phyloP scores from a whole-genome alignment of 2,329 filamentous ascomycete genomes.

The Penicillium sp. region DNA sequence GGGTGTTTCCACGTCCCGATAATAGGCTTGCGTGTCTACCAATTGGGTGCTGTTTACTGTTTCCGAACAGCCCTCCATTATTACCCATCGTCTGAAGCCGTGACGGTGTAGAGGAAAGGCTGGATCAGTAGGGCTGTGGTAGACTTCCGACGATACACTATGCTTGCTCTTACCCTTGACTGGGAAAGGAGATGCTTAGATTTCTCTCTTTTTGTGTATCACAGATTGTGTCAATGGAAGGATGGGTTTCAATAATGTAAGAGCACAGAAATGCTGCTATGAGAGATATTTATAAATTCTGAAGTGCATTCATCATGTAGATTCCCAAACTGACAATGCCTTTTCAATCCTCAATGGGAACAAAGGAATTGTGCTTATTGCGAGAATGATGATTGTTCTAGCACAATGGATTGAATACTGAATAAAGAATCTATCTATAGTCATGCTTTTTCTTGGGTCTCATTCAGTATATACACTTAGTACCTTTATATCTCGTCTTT shows the following conservation, averaged over 20 bases:
- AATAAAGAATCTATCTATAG: neutral
- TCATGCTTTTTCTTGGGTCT: neutral
- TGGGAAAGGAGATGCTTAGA: neutral
- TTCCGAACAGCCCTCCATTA: neutral
- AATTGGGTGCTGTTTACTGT: neutral
- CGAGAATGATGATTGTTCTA: neutral
- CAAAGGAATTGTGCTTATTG: neutral
- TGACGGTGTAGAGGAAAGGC: neutral
- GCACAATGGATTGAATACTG: neutral
- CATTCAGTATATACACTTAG: neutral
- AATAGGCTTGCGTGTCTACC: neutral
- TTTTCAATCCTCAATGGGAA: neutral
- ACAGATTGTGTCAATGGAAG: no score
- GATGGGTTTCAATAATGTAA: no score
- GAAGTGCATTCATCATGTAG: neutral
- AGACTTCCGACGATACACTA: neutral
- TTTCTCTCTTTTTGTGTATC: neutral
- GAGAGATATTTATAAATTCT: neutral
- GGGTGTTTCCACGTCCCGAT: slow-evolving; percentile 17
- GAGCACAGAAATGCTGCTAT: no score
- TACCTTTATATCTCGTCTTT: neutral
- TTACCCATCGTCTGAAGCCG: neutral
- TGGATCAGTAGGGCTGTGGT: neutral
- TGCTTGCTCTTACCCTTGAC: neutral
- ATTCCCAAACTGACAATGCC: neutral